A percentile compares a stretch with the other conserved stretches of the same genome.
Evolutionary conservation across 1,284 basidiomycete species (phyloP).

Genomic region (Phaffia rhodozyma): DNA sequence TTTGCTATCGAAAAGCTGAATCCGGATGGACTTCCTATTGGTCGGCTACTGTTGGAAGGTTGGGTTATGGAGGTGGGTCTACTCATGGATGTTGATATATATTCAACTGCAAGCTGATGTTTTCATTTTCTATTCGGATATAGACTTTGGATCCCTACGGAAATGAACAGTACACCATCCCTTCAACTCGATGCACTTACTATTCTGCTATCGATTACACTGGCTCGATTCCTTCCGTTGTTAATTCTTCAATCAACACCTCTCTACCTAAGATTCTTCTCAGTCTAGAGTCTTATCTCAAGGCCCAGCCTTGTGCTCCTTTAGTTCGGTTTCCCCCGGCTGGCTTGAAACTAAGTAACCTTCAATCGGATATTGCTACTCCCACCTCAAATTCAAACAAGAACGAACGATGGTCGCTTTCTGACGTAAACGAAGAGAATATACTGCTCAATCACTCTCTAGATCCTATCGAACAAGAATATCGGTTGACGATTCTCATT

Average conservation of each 20-base stretch:
- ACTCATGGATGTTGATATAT: not conserved
- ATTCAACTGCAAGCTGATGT: not conserved
- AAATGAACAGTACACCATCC: slow-evolving; percentile 86
- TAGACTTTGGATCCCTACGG: slow-evolving; percentile 94
- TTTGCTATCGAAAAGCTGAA: slow-evolving; percentile 59
- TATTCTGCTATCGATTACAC: slow-evolving; percentile 80
- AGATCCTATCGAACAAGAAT: slow-evolving; percentile 10
- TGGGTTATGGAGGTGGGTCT: slow-evolving; percentile 50
- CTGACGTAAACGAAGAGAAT: slow-evolving; percentile 10
- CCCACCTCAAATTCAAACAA: not conserved
- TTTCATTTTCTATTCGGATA: not conserved
- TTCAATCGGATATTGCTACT: slow-evolving; percentile 34
- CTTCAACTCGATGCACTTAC: slow-evolving; percentile 81
- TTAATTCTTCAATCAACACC: slow-evolving; percentile 80
- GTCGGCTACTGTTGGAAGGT: slow-evolving; percentile 76
- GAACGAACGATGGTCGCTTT: slow-evolving; percentile 11
- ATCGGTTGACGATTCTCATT: not conserved
- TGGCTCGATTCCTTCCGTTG: slow-evolving; percentile 70
- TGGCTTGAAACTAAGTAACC: slow-evolving; percentile 42
- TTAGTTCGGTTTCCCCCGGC: slow-evolving; percentile 53
- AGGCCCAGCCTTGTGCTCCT: slow-evolving; percentile 46
- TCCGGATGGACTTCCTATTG: slow-evolving; percentile 57
- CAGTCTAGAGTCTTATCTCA: slow-evolving; percentile 57
- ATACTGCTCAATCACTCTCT: slow-evolving; percentile 1
- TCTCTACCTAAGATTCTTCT: slow-evolving; percentile 56